Percentiles rank a stretch among this genome's conserved stretches.
Conservation (phyloP, 2,329 filamentous ascomycete species). For the Hypoxylon sp. region DNA sequence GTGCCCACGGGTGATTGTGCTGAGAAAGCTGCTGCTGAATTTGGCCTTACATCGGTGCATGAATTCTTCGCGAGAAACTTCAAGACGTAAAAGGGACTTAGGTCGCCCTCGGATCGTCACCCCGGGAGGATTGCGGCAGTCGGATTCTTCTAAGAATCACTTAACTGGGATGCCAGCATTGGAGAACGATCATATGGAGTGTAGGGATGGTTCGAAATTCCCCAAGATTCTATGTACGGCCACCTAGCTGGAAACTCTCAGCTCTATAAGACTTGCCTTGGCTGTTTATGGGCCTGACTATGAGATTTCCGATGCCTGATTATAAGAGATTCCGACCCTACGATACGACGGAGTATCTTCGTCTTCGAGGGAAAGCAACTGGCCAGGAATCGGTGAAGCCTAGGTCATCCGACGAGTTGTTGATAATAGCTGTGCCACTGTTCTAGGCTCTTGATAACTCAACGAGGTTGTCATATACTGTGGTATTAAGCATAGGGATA, state of each 20-base stretch:
- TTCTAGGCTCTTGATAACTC: slow-evolving; percentile 12
- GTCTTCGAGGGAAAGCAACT: neutral
- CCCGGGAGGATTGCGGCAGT: neutral
- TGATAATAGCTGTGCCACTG: slow-evolving; percentile 5
- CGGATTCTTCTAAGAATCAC: neutral
- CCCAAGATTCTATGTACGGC: neutral
- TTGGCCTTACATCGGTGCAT: slow-evolving; percentile 5
- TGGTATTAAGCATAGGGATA: neutral
- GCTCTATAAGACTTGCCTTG: neutral
- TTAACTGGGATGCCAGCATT: neutral
- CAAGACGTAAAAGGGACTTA: neutral
- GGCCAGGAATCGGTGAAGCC: neutral
- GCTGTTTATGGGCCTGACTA: neutral
- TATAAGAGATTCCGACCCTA: neutral
- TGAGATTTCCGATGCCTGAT: neutral
- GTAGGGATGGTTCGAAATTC: neutral
- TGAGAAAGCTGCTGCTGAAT: neutral
- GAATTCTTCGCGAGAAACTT: slow-evolving; percentile 3
- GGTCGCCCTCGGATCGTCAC: neutral
- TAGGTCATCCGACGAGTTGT: neutral
- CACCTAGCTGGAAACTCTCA: neutral
- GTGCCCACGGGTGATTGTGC: slow-evolving; percentile 4
- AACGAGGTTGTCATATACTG: neutral
- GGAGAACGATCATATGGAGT: too few relatives aligned
- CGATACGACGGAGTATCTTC: neutral